phyloP scores from a whole-genome alignment of 805 yeast species.

The Spathaspora gorwiae region DNA sequence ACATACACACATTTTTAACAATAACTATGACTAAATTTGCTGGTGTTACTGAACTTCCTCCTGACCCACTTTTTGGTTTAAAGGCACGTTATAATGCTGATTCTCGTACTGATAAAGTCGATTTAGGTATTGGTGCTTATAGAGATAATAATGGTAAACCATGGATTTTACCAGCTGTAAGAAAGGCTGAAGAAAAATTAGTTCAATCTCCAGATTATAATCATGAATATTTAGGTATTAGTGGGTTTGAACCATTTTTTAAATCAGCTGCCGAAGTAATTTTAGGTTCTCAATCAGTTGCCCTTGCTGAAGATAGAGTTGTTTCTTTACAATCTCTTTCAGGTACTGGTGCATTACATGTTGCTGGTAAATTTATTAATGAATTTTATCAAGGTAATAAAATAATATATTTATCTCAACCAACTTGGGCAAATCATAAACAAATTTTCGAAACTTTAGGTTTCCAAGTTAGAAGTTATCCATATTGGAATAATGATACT shows the following conservation, averaged over 20 bases:
- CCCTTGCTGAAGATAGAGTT: conserved; percentile 43
- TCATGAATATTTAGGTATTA: conserved; percentile 86
- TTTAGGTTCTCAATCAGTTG: conserved; percentile 56
- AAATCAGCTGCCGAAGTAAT: conserved; percentile 69
- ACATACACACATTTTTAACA: too few relatives aligned
- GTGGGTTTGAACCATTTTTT: conserved; percentile 68
- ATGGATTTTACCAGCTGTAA: conserved; percentile 68
- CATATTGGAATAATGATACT: conserved; percentile 77
- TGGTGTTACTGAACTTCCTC: conserved; percentile 61
- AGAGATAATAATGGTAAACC: conserved; percentile 67
- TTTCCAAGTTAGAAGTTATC: conserved; percentile 61
- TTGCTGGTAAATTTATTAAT: conserved; percentile 70
- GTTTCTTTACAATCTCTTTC: conserved; percentile 74
- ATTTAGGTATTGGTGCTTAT: conserved; percentile 80
- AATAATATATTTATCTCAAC: conserved; percentile 68
- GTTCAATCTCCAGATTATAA: conserved; percentile 58
- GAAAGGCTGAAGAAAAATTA: conserved; percentile 60
- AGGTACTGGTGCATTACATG: conserved; percentile 89
- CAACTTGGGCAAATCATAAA: conserved; percentile 98
- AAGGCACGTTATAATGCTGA: conserved; percentile 64
- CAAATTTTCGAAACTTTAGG: conserved; percentile 76
- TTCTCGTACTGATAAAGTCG: conserved; percentile 63
- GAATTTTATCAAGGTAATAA: conserved; percentile 40
- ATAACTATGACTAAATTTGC: conserved; percentile 37
- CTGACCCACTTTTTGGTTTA: conserved; percentile 83